Base-by-base conservation (phyloP, 441 rosid species). In the Sinapis alba region DNA sequence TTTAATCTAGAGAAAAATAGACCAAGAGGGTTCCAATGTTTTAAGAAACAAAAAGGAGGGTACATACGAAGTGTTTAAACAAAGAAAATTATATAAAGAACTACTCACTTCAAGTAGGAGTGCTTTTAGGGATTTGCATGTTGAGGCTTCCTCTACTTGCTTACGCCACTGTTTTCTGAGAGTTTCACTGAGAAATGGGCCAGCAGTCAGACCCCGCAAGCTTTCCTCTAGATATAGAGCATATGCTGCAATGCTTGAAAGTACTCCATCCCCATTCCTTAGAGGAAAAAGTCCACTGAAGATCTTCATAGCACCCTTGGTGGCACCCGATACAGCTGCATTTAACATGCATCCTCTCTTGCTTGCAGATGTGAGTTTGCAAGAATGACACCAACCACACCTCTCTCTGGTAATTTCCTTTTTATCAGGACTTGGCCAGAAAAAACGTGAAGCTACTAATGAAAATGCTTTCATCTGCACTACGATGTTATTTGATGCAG, bases 381-480 rank as follows among this genome's bases (percentile, higher is more conserved):
- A 94, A 65, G 97, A 84, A 84, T 86, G 78, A 83, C 98, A 94
- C 97, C 97, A 94, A 65, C 97, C 96, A 81, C 98, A 94, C 82
- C 98, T 88, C 87, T 94, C 97, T 84, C 97, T 88, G 26, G 96
- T 88, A 71, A 89, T 84, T 72, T 94, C 97, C 82, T 88, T 94
- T 87, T 80, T 94, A 81, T 92, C 97, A 62, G 85, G 78, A 77
- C 83, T 84, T 69, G 98, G 98, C 98, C 98, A 94, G 86, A 94
- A 92, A 78, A 94, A 94, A 3, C 97, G 91, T 0, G 90, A 81
- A 63, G 94, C 93, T 74, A 78, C 81, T 38, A 68, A 74, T 28
- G 93, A 86, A 83, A 94, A 94, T 60, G 97, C 97, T 83, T 92
- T 94, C 72, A 68, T 74, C 84, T 94, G 97, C 81, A 89, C 80